Evolutionary conservation across 2,329 filamentous ascomycete species (phyloP), one percentile per base, ranked within the genome.

Genomic region (Aspergillus neotritici): DNA sequence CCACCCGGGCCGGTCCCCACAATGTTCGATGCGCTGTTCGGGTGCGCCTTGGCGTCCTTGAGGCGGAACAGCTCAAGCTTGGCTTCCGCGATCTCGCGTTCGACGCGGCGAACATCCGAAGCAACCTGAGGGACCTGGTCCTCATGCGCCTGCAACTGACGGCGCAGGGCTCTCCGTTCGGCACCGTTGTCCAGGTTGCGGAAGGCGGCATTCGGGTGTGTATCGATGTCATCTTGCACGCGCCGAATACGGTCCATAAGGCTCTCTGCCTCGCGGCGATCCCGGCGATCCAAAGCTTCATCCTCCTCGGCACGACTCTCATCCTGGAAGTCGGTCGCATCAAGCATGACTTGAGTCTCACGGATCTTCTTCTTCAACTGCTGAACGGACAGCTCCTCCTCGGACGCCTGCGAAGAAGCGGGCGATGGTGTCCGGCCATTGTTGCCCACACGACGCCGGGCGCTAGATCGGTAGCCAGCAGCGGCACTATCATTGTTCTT

Each of bases 251-350:
- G 86, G 39, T 88, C 84, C 69, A 95, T 97, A 8, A 98, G 76
- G 58, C 95, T 91, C 51, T 98, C 93, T 1, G 89, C 88, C 62
- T 97, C 93, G 40, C 87, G 85, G 43, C 89, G 82, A 64, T 98
- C 93, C 49, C 88, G 82, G 40, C 91, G 82, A 63, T 98, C 93
- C 34, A 97, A 78, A 13, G 86, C 82, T 55, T 96, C 91, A 52
- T 98, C 91, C 60, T 97, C 87, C 57, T 98, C 93, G 4, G 81
- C 79, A 31, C 84, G 82, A 60, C 87, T 87, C 69, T 97, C 91
- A 55, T 97, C 93, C 50, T 87, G 85, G 65, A 96, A 96, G 62
- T 98, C 93, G 70, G 96, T 91, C 0, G 93, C 93, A 67, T 98
- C 91, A 11, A 98, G 74, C 50, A 98, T 75, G 33, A 98, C 83